Evolutionary conservation across 257 asterid genomes (phyloP), one percentile per base, ranked within the genome.

Genomic region (Forsythia viridissima): DNA sequence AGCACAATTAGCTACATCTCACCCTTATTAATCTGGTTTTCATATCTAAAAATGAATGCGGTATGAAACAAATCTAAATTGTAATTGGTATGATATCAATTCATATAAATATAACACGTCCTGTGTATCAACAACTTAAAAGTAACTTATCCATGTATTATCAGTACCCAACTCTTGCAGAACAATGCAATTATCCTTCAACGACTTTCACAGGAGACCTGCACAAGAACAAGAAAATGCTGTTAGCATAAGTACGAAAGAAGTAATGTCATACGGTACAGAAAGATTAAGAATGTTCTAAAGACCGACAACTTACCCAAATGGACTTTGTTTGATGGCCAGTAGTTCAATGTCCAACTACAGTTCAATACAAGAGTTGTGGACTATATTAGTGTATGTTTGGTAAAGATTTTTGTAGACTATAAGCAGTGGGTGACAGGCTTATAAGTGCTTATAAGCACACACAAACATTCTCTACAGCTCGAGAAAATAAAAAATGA

Each of bases 261-360:
- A 16, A 13, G 4, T 34, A 9, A 21, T 1, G n/a, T 71, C 52
- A 76, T 44, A 38, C n/a, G 16, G 46, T 21, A 66, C 30, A 68
- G 24, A 72, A n/a, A 12, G 21, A 59, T 20, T 38, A 3, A 24
- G 41, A 8, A 48, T 5, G 13, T 39, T 44, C 41, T 77, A 52
- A 51, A 55, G 75, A 38, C 15, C 71, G 40, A 75, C 55, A 43
- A 70, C 94, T 42, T 86, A 94, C 99, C 98, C 99, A 21, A 91
- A 94, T 30, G 99, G 95, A 57, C 87, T 93, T 82, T 93, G 98
- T 84, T 94, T 93, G 89, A 94, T 94, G 41, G 98, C 78, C 75
- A 94, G 81, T 81, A 94, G 89, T 82, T 94, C 98, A 46, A 94
- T 80, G 71, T 94, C 99, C 80, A 94, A 42, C 99, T 94, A 96